These are phyloP conservation scores for Zarea fungicola DNA, from an alignment of 2,329 filamentous ascomycete genomes.

Conservation along the genomic window DNA sequence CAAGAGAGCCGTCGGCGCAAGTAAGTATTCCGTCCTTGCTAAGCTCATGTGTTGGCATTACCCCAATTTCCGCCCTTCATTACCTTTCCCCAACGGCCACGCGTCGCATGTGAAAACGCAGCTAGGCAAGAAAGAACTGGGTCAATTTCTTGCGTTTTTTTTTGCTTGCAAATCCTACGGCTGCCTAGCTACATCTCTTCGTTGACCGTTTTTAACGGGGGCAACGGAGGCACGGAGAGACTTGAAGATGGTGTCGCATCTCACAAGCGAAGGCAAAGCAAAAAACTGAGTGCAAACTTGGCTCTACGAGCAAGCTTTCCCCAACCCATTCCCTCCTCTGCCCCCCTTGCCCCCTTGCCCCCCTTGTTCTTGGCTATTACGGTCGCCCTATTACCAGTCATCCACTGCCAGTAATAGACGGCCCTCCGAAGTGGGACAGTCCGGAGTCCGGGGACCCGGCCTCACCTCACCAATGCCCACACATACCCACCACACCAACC, in stretches of 20 bases:
- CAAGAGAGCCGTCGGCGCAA: slow-evolving; percentile 81
- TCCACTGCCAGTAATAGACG: slow-evolving; percentile 2
- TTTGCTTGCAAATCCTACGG: not conserved
- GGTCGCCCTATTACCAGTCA: slow-evolving; percentile 5
- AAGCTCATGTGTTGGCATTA: not conserved
- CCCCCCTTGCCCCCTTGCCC: not conserved
- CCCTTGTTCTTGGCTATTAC: no score
- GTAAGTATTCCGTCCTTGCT: slow-evolving; percentile 46
- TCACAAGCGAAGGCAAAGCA: not conserved
- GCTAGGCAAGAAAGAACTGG: slow-evolving; percentile 1
- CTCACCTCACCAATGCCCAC: not conserved
- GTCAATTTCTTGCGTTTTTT: not conserved
- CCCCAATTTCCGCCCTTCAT: not conserved
- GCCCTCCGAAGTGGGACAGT: slow-evolving; percentile 7
- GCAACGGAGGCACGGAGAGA: slow-evolving; percentile 10
- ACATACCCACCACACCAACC: not conserved
- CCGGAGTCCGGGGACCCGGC: slow-evolving; percentile 3
- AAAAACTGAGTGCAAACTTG: not conserved
- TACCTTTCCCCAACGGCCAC: slow-evolving; percentile 3
- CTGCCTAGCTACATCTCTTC: not conserved
- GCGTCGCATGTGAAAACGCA: slow-evolving; percentile 7
- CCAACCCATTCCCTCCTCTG: slow-evolving; percentile 4
- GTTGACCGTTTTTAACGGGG: slow-evolving; percentile 6
- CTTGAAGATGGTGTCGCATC: slow-evolving; percentile 5
- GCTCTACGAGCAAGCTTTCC: not conserved